Base-by-base conservation (phyloP, 768 basidiomycete species). In the Rossbeevera mucosa region DNA sequence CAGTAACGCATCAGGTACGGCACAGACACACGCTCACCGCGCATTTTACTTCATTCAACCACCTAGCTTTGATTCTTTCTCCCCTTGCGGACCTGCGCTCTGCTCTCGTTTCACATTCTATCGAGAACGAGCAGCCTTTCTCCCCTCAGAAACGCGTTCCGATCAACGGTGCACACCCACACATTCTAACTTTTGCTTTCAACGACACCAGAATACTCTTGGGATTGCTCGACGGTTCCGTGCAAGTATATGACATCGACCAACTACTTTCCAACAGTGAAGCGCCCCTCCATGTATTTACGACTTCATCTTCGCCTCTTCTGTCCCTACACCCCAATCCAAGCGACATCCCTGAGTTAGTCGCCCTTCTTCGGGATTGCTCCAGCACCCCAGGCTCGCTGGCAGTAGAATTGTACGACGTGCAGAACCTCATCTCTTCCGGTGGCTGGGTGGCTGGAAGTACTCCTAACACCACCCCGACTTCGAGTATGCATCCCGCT, bases 301-400 rank as follows among this genome's bases (percentile, higher is more conserved):
- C 69, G 13, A 61, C 79, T 29, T 64, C 74, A 7, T 74, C 77
- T 14, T 68, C 75, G 2, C 62, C 77, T 7, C 64, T 81, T 48
- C 70, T 79, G 7, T 80, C 85, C 59, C 76, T 89, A 41, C 61
- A 76, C 3, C 76, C 85, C 0, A 89, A 89, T 67, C 86, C 88
- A 2, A 82, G 81, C 0, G 65, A 64, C 40, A 70, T 85, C 29
- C 73, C 75, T 6, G 80, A 84, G 40, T 62, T 83, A 3, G 71
- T 88, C 2, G 88, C 85, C 7, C 72, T 86, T 24, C 71, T 88
- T 33, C 71, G 74, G n/a, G 70, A 75, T 28, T 63, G 68, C 14
- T 58, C 59, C 16, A 60, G 61, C 14, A 63, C 51, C 42, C 60
- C 69, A 65, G 59, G 65, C 61, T 56, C 69, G 72, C 70, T 73